Evolutionary conservation across 345 rosid species (phyloP).

Genomic region (Aquilaria sinensis): DNA sequence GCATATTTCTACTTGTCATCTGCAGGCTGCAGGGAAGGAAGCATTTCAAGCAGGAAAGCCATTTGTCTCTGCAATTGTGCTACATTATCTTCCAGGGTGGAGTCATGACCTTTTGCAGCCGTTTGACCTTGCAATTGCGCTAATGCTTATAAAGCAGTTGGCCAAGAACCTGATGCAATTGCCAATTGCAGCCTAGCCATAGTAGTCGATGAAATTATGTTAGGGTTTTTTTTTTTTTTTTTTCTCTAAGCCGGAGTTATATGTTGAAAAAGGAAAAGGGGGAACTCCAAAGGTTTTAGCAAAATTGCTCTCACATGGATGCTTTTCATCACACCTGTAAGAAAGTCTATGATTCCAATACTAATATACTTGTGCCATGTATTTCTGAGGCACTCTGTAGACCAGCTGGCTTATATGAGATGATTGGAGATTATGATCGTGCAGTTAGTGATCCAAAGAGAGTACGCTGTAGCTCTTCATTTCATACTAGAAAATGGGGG

Average conservation of each 20-base stretch:
- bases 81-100: constrained; percentile 68
- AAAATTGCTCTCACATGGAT: not conserved
- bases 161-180: constrained; percentile 79
- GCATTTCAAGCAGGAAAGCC: constrained; percentile 84
- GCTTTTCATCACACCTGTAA: constrained; percentile 2
- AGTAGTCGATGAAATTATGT: constrained; percentile 79
- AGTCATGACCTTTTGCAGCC: constrained; percentile 89
- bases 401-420: constrained; percentile 75
- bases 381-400: constrained; percentile 71
- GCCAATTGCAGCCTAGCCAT: constrained; percentile 97
- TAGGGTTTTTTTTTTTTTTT: constrained; percentile 45
- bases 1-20: not conserved
- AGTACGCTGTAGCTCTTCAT: constrained; percentile 36
- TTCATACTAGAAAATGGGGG: constrained; percentile 47
- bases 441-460: constrained; percentile 75
- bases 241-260: constrained; percentile 4
- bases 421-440: constrained; percentile 82
- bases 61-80: constrained; percentile 53
- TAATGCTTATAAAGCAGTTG: constrained; percentile 77
- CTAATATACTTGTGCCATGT: too few relatives aligned
- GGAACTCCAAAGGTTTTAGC: not conserved
- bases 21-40: constrained; percentile 87
- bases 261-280: not conserved
- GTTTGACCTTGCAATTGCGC: constrained; percentile 97
- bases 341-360: not conserved